Percentiles rank a stretch among this genome's conserved stretches.
These are phyloP conservation scores for Lumnitzera racemosa DNA, from an alignment of 345 rosid genomes.

Conservation along the genomic window DNA sequence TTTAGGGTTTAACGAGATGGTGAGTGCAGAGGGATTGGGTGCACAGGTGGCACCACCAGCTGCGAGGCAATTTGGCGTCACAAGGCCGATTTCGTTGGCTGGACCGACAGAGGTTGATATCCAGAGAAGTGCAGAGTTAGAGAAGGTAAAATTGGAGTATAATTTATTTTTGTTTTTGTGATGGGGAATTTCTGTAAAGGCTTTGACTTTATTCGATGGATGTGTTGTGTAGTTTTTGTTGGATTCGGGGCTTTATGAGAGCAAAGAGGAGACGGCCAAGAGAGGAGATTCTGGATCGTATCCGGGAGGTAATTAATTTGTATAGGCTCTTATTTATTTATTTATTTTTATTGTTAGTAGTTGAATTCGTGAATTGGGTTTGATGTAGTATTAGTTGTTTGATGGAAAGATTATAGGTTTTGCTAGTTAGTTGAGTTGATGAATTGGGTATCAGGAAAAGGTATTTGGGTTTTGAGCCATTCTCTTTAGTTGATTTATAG, in stretches of 20 bases:
- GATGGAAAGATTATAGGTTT: no score
- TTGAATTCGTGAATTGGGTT: not conserved
- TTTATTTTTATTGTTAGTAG: not conserved
- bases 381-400: not conserved
- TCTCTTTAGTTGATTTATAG: no score
- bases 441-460: no score
- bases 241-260: slow-evolving; percentile 66
- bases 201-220: slow-evolving; percentile 5
- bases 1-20: slow-evolving; percentile 28
- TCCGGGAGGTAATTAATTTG: slow-evolving; percentile 45
- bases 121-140: slow-evolving; percentile 54
- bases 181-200: not conserved
- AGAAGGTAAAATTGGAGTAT: slow-evolving; percentile 37
- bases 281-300: slow-evolving; percentile 61
- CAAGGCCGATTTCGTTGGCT: slow-evolving; percentile 70
- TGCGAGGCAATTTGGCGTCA: slow-evolving; percentile 48
- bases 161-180: not conserved
- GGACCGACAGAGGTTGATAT: slow-evolving; percentile 73
- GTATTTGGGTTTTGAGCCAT: no score
- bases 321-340: not conserved
- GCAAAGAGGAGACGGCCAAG: slow-evolving; percentile 63
- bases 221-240: slow-evolving; percentile 42
- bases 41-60: slow-evolving; percentile 1
- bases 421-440: no score
- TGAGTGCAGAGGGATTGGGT: slow-evolving; percentile 38